A percentile compares a stretch with the other conserved stretches of the same genome.
Conservation (phyloP, 1,284 basidiomycete genomes). For the Singerocomus inundabilis region DNA sequence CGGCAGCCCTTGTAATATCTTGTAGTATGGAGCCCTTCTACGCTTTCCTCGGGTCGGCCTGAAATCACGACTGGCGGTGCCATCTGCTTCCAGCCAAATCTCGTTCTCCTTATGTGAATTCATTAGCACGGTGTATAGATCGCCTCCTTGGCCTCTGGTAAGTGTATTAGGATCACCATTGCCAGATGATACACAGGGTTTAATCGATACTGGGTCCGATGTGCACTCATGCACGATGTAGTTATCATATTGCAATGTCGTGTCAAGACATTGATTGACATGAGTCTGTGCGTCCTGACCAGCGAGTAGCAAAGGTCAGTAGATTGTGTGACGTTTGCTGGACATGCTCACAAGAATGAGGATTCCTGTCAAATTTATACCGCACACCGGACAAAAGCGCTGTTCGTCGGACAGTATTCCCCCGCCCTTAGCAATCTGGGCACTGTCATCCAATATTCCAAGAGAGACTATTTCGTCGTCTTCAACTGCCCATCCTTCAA, state of each 20-base stretch:
- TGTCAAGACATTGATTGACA: conserved; percentile 52
- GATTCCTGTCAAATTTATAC: conserved; percentile 26
- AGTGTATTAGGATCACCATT: conserved; percentile 5
- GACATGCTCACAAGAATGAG: conserved; percentile 32
- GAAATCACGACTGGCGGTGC: conserved; percentile 48
- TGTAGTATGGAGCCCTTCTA: conserved; percentile 89
- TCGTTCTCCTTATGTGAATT: conserved; percentile 74
- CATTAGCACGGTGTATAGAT: conserved; percentile 79
- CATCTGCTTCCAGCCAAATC: conserved; percentile 79
- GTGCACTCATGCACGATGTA: neutral
- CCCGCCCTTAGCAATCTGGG: conserved; percentile 19
- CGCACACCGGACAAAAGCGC: conserved; percentile 42
- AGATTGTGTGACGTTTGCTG: neutral
- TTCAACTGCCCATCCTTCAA: conserved; percentile 54
- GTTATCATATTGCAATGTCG: conserved; percentile 1
- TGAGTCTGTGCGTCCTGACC: conserved; percentile 46
- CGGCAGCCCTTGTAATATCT: conserved; percentile 96
- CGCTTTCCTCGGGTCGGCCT: conserved; percentile 53
- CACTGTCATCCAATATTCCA: conserved; percentile 27
- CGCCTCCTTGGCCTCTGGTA: conserved; percentile 36
- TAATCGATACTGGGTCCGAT: neutral
- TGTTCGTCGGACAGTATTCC: neutral
- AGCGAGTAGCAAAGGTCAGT: conserved; percentile 1
- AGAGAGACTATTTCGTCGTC: conserved; percentile 54
- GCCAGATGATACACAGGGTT: neutral